phyloP scores from a whole-genome alignment of 345 rosid species.

The Populus ilicifolia region DNA sequence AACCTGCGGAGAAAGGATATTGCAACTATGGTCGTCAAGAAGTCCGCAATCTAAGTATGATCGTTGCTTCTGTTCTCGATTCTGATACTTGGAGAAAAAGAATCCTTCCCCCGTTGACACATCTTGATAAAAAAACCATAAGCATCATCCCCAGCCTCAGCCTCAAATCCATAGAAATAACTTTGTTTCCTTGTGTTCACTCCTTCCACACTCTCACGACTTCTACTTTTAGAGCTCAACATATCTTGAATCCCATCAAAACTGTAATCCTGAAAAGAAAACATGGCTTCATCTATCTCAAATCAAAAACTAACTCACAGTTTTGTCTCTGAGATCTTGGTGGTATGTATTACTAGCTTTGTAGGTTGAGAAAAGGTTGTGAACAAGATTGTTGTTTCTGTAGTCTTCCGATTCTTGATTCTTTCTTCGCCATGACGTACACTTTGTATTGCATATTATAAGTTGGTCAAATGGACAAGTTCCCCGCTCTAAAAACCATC shows the following conservation, averaged over 20 bases:
- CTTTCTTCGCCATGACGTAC: no score
- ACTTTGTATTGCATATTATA: no score
- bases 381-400: no score
- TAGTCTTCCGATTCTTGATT: no score
- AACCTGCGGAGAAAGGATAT: slow-evolving; percentile 25
- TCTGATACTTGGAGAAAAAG: slow-evolving; percentile 15
- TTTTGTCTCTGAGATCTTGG: not conserved
- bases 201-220: not conserved
- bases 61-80: slow-evolving; percentile 13
- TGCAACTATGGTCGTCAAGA: slow-evolving; percentile 21
- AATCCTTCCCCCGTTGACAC: slow-evolving; percentile 7
- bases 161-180: not conserved
- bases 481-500: no score
- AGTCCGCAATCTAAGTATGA: slow-evolving; percentile 12
- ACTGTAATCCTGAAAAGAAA: slow-evolving; percentile 2
- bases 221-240: not conserved
- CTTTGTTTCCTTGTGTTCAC: not conserved
- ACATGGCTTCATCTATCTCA: not conserved
- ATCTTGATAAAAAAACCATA: slow-evolving; percentile 20
- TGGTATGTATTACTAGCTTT: no score
- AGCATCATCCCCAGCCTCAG: not conserved
- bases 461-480: no score
- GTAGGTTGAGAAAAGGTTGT: no score
- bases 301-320: not conserved
- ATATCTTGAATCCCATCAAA: not conserved